Base-by-base conservation (phyloP, 2,329 filamentous ascomycete species). In the Apiospora marii region DNA sequence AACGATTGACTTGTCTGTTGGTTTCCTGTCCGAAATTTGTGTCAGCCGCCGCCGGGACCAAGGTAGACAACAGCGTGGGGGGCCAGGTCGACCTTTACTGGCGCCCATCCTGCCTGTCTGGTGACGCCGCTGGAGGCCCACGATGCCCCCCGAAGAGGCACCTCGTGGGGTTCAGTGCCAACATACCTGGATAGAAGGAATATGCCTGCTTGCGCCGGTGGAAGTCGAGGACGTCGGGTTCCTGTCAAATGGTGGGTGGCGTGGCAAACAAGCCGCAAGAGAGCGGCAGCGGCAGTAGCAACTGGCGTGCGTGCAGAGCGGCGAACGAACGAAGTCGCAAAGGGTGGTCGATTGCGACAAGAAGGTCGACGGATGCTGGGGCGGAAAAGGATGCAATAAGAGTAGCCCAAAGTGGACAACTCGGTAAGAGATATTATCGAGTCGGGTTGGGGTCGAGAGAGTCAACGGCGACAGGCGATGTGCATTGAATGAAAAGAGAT, bases 101-200 rank as follows among this genome's bases (percentile, higher is more conserved):
- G 34, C 34, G n/a, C n/a, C 19, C 34, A 13, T 12, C 58, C 22
- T 64, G 58, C 19, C 58, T 41, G n/a, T 24, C 13, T 37, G 34
- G 58, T 14, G 58, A 64, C 41, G 58, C 41, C 41, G 34, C 58
- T 64, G 22, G 19, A 34, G 58, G 34, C 30, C 58, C 58, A 64
- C 41, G 30, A 41, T 64, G 10, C n/a, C 14, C 19, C 53, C 30
- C 30, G 10, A 22, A 22, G 46, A 49, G 19, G 22, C 19, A 8
- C 7, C 22, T 8, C 46, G 46, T n/a, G 46, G 22, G 34, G 58
- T 19, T n/a, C 58, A 41, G 58, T 64, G 58, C 58, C 34, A 61
- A 64, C 58, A 22, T 64, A 64, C 58, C 58, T 64, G 58, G 58
- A 34, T 64, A n/a, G 58, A 64, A 64, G 58, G 58, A 41, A 64